These are phyloP conservation scores for Aspergillus tanneri DNA, from an alignment of 2,329 filamentous ascomycete species.

Conservation along the genomic window DNA sequence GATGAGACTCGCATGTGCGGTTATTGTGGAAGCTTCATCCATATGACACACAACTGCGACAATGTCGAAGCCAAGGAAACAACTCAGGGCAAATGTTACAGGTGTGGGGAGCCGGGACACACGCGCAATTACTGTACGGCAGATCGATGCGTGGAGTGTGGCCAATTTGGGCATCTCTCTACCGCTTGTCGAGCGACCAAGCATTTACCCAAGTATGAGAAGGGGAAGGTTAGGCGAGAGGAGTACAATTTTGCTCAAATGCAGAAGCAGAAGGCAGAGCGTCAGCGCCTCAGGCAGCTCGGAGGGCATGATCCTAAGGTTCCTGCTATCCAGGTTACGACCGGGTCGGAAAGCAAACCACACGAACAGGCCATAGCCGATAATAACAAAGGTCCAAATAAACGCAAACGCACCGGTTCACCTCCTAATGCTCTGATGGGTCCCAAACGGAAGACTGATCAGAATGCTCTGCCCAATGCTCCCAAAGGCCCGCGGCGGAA, in stretches of 20 bases:
- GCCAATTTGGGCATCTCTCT: conserved; percentile 43
- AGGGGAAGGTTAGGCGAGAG: conserved; percentile 35
- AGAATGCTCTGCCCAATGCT: conserved; percentile 24
- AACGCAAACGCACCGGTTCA: conserved; percentile 37
- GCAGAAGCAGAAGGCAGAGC: conserved; percentile 38
- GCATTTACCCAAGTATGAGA: conserved; percentile 39
- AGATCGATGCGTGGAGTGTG: conserved; percentile 46
- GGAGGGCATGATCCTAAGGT: conserved; percentile 48
- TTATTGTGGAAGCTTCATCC: conserved; percentile 47
- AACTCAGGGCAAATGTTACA: conserved; percentile 41
- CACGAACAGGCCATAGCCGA: conserved; percentile 10
- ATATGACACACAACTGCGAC: conserved; percentile 48
- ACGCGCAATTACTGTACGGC: conserved; percentile 38
- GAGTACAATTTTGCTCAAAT: conserved; percentile 37
- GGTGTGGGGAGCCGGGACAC: conserved; percentile 44
- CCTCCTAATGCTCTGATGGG: conserved; percentile 25
- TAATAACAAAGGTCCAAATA: conserved; percentile 20
- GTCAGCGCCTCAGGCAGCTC: conserved; percentile 43
- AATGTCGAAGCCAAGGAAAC: conserved; percentile 43
- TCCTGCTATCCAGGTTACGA: conserved; percentile 38
- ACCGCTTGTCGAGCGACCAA: conserved; percentile 35
- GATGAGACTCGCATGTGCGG: conserved; percentile 45
- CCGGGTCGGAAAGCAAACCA: conserved; percentile 14
- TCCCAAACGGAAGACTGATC: conserved; percentile 29
- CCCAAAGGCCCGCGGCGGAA: conserved; percentile 25